These are phyloP conservation scores for Phaseolus coccineus DNA, from an alignment of 331 rosid genomes.

Conservation along the genomic window DNA sequence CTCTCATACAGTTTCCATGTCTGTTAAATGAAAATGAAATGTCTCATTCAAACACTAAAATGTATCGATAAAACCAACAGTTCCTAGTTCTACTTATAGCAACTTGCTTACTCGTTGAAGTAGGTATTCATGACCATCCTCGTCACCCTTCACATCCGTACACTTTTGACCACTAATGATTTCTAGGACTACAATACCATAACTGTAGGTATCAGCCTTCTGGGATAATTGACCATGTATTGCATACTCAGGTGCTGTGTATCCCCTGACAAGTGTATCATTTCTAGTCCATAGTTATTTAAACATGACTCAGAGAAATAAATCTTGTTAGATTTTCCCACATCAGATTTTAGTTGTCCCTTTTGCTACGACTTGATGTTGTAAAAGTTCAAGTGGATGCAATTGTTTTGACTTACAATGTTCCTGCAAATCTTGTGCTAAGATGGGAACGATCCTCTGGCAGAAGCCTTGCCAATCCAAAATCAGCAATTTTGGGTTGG, in stretches of 20 bases:
- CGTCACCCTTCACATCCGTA: conserved; percentile 46
- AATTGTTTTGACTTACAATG: conserved; percentile 57
- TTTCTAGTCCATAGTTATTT: neutral
- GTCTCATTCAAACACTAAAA: neutral
- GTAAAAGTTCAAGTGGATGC: neutral
- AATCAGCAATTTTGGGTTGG: conserved; percentile 72
- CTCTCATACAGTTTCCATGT: conserved; percentile 68
- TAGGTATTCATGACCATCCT: conserved; percentile 55
- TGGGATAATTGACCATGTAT: conserved; percentile 75
- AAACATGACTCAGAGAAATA: neutral
- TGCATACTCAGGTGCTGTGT: conserved; percentile 81
- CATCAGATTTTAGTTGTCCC: too few relatives aligned
- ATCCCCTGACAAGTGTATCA: conserved; percentile 58
- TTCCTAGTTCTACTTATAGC: neutral
- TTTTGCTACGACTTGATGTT: neutral
- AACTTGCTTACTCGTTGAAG: conserved; percentile 62
- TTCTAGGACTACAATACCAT: conserved; percentile 74
- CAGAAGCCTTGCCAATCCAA: conserved; percentile 70
- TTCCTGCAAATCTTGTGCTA: conserved; percentile 76
- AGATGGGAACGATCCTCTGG: conserved; percentile 66
- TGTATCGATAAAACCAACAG: neutral
- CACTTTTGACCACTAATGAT: conserved; percentile 67
- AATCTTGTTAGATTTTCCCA: too few relatives aligned
- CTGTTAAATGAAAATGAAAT: conserved; percentile 40
- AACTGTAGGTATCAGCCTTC: conserved; percentile 74